These are phyloP conservation scores for Laburnicola sp. DNA, from an alignment of 2,329 filamentous ascomycete genomes.

Conservation along the genomic window DNA sequence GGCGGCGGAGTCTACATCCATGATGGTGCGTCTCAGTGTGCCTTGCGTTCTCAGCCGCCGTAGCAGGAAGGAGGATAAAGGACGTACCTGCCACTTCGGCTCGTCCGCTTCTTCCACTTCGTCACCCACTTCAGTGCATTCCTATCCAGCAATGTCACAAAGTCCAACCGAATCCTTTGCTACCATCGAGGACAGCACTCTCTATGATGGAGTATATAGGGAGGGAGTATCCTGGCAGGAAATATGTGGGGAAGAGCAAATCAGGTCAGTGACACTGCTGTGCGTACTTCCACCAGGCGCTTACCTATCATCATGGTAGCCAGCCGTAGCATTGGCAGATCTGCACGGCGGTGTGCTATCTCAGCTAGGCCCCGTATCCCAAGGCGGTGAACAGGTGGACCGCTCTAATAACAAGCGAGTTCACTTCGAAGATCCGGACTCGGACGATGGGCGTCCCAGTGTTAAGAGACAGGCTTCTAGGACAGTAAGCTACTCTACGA, in stretches of 20 bases:
- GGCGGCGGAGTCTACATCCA: background rate
- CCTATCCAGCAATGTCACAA: slow-evolving; percentile 2
- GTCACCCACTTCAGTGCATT: background rate
- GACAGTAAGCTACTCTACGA: background rate
- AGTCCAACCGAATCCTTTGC: background rate
- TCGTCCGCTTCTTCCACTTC: background rate
- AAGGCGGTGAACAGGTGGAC: background rate
- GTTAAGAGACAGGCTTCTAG: background rate
- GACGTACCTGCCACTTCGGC: background rate
- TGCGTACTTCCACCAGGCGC: background rate
- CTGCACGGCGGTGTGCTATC: background rate
- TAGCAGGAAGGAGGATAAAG: background rate
- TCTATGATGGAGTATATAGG: background rate
- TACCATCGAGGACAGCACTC: background rate
- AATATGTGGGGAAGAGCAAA: background rate
- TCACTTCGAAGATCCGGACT: background rate
- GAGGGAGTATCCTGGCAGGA: background rate
- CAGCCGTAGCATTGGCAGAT: background rate
- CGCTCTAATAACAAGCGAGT: background rate
- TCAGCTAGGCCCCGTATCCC: background rate
- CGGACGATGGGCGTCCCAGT: background rate
- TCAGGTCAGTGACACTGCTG: background rate
- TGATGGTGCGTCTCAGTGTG: background rate
- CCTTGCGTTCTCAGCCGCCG: background rate
- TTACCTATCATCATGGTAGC: slow-evolving; percentile 1